These are phyloP conservation scores for Trichoderma sp. DNA, from an alignment of 2,329 filamentous ascomycete species.

Conservation along the genomic window DNA sequence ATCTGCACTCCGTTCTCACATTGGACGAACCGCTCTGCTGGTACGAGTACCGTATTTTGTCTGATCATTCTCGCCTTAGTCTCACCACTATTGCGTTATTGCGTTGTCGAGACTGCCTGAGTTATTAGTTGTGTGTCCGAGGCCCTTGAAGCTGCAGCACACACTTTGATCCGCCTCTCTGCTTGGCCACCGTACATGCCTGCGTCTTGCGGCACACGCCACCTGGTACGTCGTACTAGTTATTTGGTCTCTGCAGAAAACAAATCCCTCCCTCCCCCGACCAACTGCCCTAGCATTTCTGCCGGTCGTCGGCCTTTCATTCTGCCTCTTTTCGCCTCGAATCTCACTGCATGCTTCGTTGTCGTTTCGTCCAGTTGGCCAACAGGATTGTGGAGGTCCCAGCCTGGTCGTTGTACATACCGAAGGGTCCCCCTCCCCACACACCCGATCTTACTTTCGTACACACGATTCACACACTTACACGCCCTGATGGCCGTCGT, in stretches of 20 bases:
- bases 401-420: not conserved
- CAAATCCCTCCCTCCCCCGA: not conserved
- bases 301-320: not conserved
- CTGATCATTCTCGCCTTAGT: conserved; percentile 7
- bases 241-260: not conserved
- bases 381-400: not conserved
- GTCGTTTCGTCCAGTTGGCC: not conserved
- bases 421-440: not conserved
- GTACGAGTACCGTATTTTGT: conserved; percentile 22
- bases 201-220: not conserved
- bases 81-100: not conserved
- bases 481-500: not conserved
- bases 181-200: not conserved
- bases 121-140: not conserved
- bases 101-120: not conserved
- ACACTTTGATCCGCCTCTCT: not conserved
- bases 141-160: not conserved
- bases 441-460: not conserved
- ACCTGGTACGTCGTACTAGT: not conserved
- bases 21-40: conserved; percentile 29
- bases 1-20: conserved; percentile 23
- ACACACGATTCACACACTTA: not conserved
- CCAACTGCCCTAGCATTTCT: not conserved
- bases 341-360: not conserved
- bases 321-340: not conserved